Conservation (phyloP, 2,329 filamentous ascomycete species). For the Thelonectria discophora region DNA sequence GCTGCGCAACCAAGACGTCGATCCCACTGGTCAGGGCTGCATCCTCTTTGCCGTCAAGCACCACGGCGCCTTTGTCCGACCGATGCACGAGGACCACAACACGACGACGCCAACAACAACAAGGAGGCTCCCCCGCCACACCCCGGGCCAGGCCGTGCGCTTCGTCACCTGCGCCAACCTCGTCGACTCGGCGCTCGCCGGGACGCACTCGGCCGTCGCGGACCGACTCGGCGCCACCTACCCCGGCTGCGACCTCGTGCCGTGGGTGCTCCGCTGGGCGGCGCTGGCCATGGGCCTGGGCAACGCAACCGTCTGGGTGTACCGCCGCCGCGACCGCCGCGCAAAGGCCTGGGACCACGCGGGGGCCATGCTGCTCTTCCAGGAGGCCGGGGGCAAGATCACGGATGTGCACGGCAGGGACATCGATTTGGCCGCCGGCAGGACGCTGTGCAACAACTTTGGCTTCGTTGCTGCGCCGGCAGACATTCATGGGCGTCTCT, state of each 20-base stretch:
- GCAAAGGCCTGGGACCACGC: constrained; percentile 70
- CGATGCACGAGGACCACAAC: constrained; percentile 43
- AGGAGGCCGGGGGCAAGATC: constrained; percentile 64
- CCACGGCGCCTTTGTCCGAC: constrained; percentile 58
- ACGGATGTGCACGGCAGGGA: constrained; percentile 62
- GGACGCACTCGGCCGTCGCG: constrained; percentile 57
- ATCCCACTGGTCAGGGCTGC: constrained; percentile 55
- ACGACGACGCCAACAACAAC: constrained; percentile 9
- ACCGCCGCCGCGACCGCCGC: constrained; percentile 56
- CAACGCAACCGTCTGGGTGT: constrained; percentile 66
- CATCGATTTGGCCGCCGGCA: constrained; percentile 60
- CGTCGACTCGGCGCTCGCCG: constrained; percentile 58
- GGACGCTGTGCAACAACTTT: constrained; percentile 60
- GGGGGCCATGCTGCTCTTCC: constrained; percentile 66
- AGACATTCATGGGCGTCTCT: constrained; percentile 54
- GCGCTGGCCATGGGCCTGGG: constrained; percentile 61
- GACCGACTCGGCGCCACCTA: constrained; percentile 52
- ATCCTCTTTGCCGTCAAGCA: constrained; percentile 61
- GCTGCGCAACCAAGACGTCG: constrained; percentile 55
- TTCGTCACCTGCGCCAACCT: constrained; percentile 59
- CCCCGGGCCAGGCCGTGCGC: constrained; percentile 45
- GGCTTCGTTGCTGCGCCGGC: constrained; percentile 64
- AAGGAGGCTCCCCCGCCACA: constrained; percentile 47
- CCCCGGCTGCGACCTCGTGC: constrained; percentile 61
- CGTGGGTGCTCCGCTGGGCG: constrained; percentile 67